Evolutionary conservation across 345 rosid species (phyloP), one percentile per base, ranked within the genome.

Genomic region (Eucalyptus erythrocorys): DNA sequence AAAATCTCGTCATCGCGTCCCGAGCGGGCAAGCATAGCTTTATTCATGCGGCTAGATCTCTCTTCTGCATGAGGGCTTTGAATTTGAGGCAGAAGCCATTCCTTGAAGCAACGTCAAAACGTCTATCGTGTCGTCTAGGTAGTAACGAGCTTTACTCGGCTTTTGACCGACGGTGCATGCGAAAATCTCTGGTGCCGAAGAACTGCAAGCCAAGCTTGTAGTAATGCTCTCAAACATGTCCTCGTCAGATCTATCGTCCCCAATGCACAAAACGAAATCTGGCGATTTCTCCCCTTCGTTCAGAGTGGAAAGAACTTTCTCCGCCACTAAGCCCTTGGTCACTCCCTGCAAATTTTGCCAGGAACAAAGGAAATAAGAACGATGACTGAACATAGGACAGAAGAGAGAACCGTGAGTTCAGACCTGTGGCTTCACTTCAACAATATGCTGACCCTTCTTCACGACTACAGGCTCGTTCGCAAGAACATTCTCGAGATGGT

Each of bases 201-300:
- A 91, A 87, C 87, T 80, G 24, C 87, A 90, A 34, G 89, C 89
- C 8, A 90, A 61, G 47, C 89, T 90, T 53, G 90, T 80, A 81
- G 90, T 80, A 81, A 95, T 92, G 90, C 93, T 94, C 89, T 92
- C 95, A 79, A 95, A 95, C 96, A 94, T 95, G 86, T 94, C 96
- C 85, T 95, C 96, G 13, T 94, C 96, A 8, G 96, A 95, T 88
- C 95, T 93, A 79, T 95, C 96, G 9, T 95, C 95, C 47, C 96
- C 96, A 10, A 95, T 92, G 91, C 96, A 95, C 90, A 94, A 53
- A 43, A 94, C 94, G 11, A 95, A 92, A 82, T 95, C 95, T 0
- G 95, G 94, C 8, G 51, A 88, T 82, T 89, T 90, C 87, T 93
- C 94, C 14, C 87, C 92, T 50, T 89, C 89, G 61, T 87, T 50